Percentiles rank a stretch among this genome's conserved stretches.
phyloP scores from a whole-genome alignment of 345 rosid genomes.

The Theobroma cacao region DNA sequence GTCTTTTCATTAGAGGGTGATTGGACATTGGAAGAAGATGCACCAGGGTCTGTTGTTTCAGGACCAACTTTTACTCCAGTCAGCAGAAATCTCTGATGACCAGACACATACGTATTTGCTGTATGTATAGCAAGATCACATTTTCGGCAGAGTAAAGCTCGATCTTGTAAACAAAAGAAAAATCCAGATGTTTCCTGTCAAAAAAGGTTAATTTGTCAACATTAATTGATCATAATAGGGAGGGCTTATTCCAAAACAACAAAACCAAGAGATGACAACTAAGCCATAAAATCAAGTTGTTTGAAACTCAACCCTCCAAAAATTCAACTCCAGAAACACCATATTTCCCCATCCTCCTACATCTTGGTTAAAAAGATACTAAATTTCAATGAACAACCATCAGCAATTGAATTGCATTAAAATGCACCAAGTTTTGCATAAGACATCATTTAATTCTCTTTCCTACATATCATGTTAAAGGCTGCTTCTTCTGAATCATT shows the following conservation, averaged over 20 bases:
- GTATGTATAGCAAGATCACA: slow-evolving; percentile 89
- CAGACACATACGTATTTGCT: slow-evolving; percentile 65
- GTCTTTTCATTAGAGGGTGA: slow-evolving; percentile 47
- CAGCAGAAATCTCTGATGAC: slow-evolving; percentile 87
- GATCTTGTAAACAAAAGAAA: slow-evolving; percentile 94
- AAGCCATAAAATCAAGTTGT: not conserved
- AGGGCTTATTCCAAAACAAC: not conserved
- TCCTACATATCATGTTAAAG: not conserved
- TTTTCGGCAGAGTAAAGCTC: slow-evolving; percentile 93
- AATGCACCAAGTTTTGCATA: not conserved
- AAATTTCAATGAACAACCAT: not conserved
- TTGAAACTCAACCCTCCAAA: not conserved
- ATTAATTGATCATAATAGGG: not conserved
- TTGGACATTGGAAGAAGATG: slow-evolving; percentile 49
- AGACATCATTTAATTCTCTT: not conserved
- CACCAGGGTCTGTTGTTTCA: slow-evolving; percentile 53
- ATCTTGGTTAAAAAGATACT: not conserved
- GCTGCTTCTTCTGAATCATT: not conserved
- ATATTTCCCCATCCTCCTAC: not conserved
- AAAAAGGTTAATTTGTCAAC: slow-evolving; percentile 7
- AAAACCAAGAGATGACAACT: not conserved
- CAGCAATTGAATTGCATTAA: not conserved
- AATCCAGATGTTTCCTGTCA: slow-evolving; percentile 84
- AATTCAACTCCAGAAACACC: not conserved
- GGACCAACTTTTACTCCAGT: slow-evolving; percentile 93